Percentiles rank a stretch among this genome's conserved stretches.
Conservation (phyloP, 768 basidiomycete genomes). For the Sarcodon sp. region DNA sequence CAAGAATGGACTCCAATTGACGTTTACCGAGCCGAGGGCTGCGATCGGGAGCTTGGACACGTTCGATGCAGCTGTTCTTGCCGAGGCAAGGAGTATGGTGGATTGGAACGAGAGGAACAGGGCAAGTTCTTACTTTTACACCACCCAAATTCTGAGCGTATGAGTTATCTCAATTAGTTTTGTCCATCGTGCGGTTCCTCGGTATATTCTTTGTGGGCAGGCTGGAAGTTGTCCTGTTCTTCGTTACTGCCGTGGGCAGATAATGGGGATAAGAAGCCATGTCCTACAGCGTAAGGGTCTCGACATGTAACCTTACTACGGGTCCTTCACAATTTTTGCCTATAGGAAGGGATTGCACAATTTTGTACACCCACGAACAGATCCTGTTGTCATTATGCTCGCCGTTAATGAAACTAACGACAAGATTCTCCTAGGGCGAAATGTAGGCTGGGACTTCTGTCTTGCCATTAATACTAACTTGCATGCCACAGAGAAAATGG, state of each 20-base stretch:
- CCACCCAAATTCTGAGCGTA: not conserved
- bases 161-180: constrained; percentile 36
- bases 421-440: constrained; percentile 77
- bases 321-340: constrained; percentile 1
- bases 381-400: constrained; percentile 87
- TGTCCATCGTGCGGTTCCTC: constrained; percentile 80
- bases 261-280: constrained; percentile 48
- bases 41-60: constrained; percentile 42
- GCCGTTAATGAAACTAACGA: constrained; percentile 71
- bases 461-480: not conserved
- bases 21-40: constrained; percentile 56
- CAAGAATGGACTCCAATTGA: constrained; percentile 25
- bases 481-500: constrained; percentile 23
- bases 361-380: constrained; percentile 71
- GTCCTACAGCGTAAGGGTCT: constrained; percentile 46
- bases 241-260: constrained; percentile 67
- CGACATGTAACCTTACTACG: not conserved
- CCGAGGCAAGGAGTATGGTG: constrained; percentile 64
- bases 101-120: constrained; percentile 93
- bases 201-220: constrained; percentile 83
- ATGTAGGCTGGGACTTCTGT: constrained; percentile 31
- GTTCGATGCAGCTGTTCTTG: constrained; percentile 67
- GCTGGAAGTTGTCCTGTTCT: constrained; percentile 86
- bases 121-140: constrained; percentile 23
- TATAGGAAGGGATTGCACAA: constrained; percentile 77